A percentile compares a stretch with the other conserved stretches of the same genome.
Conservation (phyloP, 2,329 filamentous ascomycete genomes). For the Aspergillus phoenicis region DNA sequence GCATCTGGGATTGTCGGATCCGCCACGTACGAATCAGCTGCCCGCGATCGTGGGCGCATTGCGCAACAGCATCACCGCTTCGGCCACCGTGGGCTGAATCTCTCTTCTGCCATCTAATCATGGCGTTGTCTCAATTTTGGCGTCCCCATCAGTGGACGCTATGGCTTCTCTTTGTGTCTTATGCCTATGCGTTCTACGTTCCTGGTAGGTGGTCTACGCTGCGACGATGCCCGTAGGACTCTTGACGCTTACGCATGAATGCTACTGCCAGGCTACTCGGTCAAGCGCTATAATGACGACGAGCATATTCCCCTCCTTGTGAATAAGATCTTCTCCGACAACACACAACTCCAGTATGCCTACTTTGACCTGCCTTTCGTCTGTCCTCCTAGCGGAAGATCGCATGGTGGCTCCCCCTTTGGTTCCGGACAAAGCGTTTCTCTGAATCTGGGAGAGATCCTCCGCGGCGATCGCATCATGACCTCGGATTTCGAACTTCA, state of each 20-base stretch:
- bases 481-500: conserved; percentile 79
- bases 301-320: conserved; percentile 82
- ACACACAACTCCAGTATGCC: conserved; percentile 87
- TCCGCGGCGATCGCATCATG: conserved; percentile 82
- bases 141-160: conserved; percentile 26
- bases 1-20: conserved; percentile 16
- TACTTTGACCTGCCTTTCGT: conserved; percentile 88
- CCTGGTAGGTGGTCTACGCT: conserved; percentile 62
- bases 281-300: conserved; percentile 74
- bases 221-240: neutral
- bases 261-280: conserved; percentile 70
- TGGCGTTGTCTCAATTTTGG: conserved; percentile 19
- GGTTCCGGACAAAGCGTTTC: conserved; percentile 76
- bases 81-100: conserved; percentile 8
- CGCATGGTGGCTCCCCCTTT: conserved; percentile 66
- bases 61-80: conserved; percentile 13
- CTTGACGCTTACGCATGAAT: neutral
- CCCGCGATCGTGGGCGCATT: conserved; percentile 12
- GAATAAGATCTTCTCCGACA: conserved; percentile 89
- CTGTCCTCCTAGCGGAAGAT: conserved; percentile 73
- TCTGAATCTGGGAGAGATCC: conserved; percentile 82
- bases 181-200: conserved; percentile 75
- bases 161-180: conserved; percentile 55
- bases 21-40: conserved; percentile 23
- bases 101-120: conserved; percentile 14